Conservation (phyloP, 176 grass and related monocot genomes). For the Bothriochloa decipiens region DNA sequence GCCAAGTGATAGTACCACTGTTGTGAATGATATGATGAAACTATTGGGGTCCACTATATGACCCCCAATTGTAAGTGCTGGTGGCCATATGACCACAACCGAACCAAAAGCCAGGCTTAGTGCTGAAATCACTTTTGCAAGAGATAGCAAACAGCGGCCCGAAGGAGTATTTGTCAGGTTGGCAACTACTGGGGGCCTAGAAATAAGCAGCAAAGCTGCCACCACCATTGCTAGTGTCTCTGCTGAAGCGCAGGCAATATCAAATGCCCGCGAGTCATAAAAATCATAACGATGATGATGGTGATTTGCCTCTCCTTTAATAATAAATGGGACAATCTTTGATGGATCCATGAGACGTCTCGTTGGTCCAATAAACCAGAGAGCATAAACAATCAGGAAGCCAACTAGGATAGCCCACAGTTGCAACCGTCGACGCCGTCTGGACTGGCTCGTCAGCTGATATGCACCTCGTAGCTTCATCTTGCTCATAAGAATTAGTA, state of each 20-base stretch:
- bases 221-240: neutral
- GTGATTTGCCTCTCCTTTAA: too few relatives aligned
- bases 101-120: neutral
- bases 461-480: neutral
- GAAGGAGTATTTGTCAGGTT: neutral
- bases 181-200: neutral
- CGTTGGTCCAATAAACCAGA: neutral
- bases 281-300: neutral
- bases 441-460: neutral
- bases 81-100: neutral
- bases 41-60: neutral
- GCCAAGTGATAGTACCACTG: neutral
- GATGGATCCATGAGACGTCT: too few relatives aligned
- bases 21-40: neutral
- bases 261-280: neutral
- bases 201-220: neutral
- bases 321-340: too few relatives aligned
- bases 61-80: rapidly evolving
- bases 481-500: neutral
- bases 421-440: neutral
- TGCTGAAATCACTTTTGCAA: neutral
- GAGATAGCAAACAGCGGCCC: neutral
- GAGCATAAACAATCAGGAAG: neutral
- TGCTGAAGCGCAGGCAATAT: neutral
- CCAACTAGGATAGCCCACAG: neutral